Base-by-base conservation (phyloP, 192 early-diverging fungal species). In the Backusella psychrophila region DNA sequence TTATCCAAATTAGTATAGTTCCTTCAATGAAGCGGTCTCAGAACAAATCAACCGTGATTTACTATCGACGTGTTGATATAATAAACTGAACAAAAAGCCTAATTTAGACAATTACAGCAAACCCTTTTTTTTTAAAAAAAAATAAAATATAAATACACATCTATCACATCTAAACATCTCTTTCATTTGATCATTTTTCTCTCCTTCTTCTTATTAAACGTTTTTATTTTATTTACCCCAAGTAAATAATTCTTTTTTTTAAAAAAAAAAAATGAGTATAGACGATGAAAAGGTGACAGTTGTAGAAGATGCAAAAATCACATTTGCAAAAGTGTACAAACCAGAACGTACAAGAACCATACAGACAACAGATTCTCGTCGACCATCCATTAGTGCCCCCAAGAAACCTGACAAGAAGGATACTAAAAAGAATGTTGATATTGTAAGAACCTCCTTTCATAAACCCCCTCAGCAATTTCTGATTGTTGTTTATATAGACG, bases 341-440 rank as follows among this genome's bases (percentile, higher is more conserved):
- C 80, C 80, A 14, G 76, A 81, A 44, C 75, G 80, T 44, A 69
- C 71, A 4, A 71, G 34, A 12, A 74, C 70, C 1, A 71, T 72
- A 4, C 78, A 75, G 23, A 75, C 74, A 12, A 44, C 34, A 19
- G 74, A 75, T 9, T 69, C 72, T 19, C 68, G 76, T 23, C 42
- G 70, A 19, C 79, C 79, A 19, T 80, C 79, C 8, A 53, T 80
- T 3, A 72, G 71, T 59, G 75, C 79, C 9, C 75, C 71, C 2
- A 69, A 65, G 52, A 49, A 69, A 12, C 71, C 75, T 29, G 26
- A 63, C 12, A 80, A 76, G 63, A 72, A 76, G 38, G 56, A 63
- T 11, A 66, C 70, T 11, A 46, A 75, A 29, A 84, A 84, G 71
- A 52, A 83, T 56, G 75, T 89, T 4, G 87, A 89, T 52, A 87